These are phyloP conservation scores for Heliophila coronopifolia DNA, from an alignment of 441 rosid species.

Conservation along the genomic window DNA sequence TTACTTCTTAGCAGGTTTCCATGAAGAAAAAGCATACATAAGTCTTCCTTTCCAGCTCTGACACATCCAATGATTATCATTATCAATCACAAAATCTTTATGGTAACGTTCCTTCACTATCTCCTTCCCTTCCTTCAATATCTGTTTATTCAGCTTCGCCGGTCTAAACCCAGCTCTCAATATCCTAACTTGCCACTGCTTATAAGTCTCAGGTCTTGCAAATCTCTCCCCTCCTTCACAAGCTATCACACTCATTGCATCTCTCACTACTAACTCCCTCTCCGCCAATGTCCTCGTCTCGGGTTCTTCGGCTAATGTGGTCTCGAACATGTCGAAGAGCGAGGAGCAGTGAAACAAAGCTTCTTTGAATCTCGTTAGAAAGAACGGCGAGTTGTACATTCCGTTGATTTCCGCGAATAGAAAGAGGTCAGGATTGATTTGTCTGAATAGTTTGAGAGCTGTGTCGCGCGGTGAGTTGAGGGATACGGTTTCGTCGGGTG, in stretches of 20 bases:
- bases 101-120: conserved; percentile 26
- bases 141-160: conserved; percentile 36
- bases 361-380: conserved; percentile 69
- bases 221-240: conserved; percentile 74
- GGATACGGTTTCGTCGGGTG: conserved; percentile 67
- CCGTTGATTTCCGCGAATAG: conserved; percentile 69
- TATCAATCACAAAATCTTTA: conserved; percentile 32
- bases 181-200: conserved; percentile 76
- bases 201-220: conserved; percentile 77
- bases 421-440: conserved; percentile 58
- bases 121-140: conserved; percentile 25
- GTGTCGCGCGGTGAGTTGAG: conserved; percentile 63
- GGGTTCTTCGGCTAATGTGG: conserved; percentile 44
- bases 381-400: conserved; percentile 71
- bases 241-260: conserved; percentile 71
- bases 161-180: conserved; percentile 62
- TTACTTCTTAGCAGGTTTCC: conserved; percentile 40
- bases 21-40: conserved; percentile 31
- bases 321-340: conserved; percentile 68
- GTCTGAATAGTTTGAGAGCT: conserved; percentile 53
- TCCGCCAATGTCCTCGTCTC: conserved; percentile 52
- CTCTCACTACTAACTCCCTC: conserved; percentile 49
- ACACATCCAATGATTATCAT: conserved; percentile 32
- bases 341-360: conserved; percentile 78
- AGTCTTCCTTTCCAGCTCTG: conserved; percentile 41